Evolutionary conservation across 1,284 basidiomycete genomes (phyloP).

Genomic region (Jaminaea rosea): DNA sequence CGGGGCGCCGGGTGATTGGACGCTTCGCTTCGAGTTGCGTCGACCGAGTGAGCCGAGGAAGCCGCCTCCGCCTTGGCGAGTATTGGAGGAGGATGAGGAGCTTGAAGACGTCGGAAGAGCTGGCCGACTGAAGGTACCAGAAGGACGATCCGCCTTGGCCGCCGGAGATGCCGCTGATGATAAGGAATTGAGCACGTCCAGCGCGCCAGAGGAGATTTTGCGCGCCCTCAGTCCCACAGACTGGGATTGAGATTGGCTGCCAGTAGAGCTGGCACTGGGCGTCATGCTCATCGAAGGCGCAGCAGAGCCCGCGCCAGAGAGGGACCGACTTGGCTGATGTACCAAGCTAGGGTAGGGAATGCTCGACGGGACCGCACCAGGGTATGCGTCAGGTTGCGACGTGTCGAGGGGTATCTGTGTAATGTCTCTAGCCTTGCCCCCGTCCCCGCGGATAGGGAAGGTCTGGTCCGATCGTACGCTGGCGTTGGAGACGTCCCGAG

Average conservation of each 20-base stretch:
- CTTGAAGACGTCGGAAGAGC: too few relatives aligned
- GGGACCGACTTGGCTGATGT: neutral
- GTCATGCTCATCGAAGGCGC: neutral
- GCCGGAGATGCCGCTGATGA: neutral
- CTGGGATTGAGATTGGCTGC: too few relatives aligned
- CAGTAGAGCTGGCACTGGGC: too few relatives aligned
- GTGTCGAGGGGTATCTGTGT: neutral
- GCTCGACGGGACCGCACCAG: constrained; percentile 12
- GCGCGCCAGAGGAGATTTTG: neutral
- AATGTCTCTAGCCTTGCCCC: constrained; percentile 35
- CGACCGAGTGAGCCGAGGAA: constrained; percentile 17
- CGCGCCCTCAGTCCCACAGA: neutral
- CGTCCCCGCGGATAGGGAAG: constrained; percentile 39
- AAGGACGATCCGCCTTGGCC: too few relatives aligned
- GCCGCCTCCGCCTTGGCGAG: constrained; percentile 4
- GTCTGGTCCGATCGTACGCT: constrained; percentile 36
- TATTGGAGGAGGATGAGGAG: neutral
- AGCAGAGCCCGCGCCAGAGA: neutral
- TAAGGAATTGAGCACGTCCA: neutral
- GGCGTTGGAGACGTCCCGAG: constrained; percentile 17
- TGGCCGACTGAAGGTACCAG: too few relatives aligned
- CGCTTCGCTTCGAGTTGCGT: neutral
- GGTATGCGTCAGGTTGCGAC: neutral
- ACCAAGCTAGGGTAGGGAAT: constrained; percentile 28
- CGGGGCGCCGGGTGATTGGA: neutral